These are phyloP conservation scores for Podospora comata DNA, from an alignment of 495 filamentous ascomycete species.

Conservation along the genomic window DNA sequence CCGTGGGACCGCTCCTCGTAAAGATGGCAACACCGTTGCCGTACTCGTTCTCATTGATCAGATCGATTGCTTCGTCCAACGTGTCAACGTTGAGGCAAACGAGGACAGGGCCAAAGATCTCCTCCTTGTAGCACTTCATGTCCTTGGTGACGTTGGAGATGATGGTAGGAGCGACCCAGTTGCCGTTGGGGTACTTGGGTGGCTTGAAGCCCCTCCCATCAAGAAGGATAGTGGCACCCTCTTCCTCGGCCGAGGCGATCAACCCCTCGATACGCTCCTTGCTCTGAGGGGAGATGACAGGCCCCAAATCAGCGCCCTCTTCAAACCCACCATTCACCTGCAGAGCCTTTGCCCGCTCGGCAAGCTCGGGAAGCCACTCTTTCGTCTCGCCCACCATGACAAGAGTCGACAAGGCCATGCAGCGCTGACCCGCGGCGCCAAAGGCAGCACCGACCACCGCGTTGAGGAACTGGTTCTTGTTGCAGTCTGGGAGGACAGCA, in stretches of 20 bases:
- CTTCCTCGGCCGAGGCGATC: slow-evolving; percentile 83
- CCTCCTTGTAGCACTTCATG: slow-evolving; percentile 93
- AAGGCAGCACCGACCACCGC: slow-evolving; percentile 94
- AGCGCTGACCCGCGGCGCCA: slow-evolving; percentile 93
- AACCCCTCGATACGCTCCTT: slow-evolving; percentile 85
- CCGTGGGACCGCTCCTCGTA: slow-evolving; percentile 58
- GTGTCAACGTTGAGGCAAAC: slow-evolving; percentile 80
- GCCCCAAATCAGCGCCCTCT: slow-evolving; percentile 89
- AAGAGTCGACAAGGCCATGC: slow-evolving; percentile 92
- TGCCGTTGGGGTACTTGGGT: slow-evolving; percentile 91
- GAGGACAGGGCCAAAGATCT: slow-evolving; percentile 96
- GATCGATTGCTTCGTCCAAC: slow-evolving; percentile 69
- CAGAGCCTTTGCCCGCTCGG: slow-evolving; percentile 85
- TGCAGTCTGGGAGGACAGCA: slow-evolving; percentile 89
- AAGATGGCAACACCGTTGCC: slow-evolving; percentile 67
- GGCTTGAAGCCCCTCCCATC: slow-evolving; percentile 88
- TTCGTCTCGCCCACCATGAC: slow-evolving; percentile 95
- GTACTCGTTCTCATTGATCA: slow-evolving; percentile 65
- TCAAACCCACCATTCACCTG: slow-evolving; percentile 95
- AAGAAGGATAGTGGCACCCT: slow-evolving; percentile 92
- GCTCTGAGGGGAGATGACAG: slow-evolving; percentile 90
- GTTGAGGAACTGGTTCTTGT: slow-evolving; percentile 96
- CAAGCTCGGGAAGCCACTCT: slow-evolving; percentile 87
- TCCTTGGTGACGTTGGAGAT: slow-evolving; percentile 87
- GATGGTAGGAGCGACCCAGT: slow-evolving; percentile 93